A percentile compares a stretch with the other conserved stretches of the same genome.
Evolutionary conservation across 192 early-diverging fungal genomes (phyloP).

Genomic region (Entomortierella parvispora): DNA sequence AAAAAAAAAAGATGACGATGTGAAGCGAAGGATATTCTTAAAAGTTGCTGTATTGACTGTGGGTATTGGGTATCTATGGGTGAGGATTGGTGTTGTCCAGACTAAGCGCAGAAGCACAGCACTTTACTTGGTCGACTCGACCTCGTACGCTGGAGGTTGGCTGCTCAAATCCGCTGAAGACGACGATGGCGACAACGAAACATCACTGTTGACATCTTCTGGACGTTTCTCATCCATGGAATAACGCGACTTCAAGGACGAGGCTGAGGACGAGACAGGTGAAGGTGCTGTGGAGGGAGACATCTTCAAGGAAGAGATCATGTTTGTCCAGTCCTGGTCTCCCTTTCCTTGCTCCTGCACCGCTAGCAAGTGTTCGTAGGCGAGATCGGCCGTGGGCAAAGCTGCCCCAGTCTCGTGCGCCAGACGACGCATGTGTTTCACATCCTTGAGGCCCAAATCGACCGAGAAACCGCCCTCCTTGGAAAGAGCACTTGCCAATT

Average conservation of each 20-base stretch:
- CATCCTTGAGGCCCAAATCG: conserved; percentile 54
- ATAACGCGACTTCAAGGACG: conserved; percentile 8
- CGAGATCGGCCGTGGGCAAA: conserved; percentile 48
- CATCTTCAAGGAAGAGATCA: conserved; percentile 13
- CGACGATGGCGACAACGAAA: no score
- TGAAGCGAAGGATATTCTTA: no score
- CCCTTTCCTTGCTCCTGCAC: conserved; percentile 18
- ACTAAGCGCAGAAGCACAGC: background rate
- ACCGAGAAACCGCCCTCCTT: conserved; percentile 54
- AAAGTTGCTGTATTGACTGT: no score
- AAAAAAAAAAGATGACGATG: no score
- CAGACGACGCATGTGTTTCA: conserved; percentile 48
- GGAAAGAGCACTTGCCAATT: background rate
- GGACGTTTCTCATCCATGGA: background rate
- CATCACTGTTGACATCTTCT: background rate
- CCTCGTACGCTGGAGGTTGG: conserved; percentile 14
- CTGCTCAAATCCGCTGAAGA: no score
- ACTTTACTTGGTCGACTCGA: conserved; percentile 32
- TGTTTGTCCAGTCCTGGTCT: conserved; percentile 23
- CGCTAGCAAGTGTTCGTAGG: conserved; percentile 11
- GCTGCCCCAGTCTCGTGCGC: conserved; percentile 36
- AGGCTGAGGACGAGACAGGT: conserved; percentile 5
- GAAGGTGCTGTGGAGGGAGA: background rate
- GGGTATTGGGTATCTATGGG: no score
- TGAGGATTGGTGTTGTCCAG: no score